A percentile compares a stretch with the other conserved stretches of the same genome.
Conservation (phyloP, 2,329 filamentous ascomycete species). For the Phaeoacremonium minimum region DNA sequence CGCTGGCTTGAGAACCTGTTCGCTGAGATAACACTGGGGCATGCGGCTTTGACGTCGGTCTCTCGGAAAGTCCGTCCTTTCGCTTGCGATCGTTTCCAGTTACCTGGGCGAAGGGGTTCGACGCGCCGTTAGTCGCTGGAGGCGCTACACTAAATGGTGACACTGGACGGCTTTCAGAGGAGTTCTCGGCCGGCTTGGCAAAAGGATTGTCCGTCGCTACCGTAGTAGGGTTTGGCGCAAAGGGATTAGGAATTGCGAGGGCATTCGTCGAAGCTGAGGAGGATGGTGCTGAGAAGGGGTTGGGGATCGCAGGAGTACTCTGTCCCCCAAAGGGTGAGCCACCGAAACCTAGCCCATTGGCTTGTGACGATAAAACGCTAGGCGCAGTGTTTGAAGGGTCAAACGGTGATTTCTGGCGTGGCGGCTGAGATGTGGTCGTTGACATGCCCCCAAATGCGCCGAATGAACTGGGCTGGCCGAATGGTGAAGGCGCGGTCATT, state of each 20-base stretch:
- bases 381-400: slow-evolving; percentile 1
- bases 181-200: no score
- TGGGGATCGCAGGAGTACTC: no score
- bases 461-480: slow-evolving; percentile 6
- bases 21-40: neutral
- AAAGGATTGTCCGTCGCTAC: no score
- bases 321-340: no score
- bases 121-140: neutral
- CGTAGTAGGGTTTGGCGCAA: neutral
- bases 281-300: no score
- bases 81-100: neutral
- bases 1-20: no score
- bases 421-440: slow-evolving; percentile 1
- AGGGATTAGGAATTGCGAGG: neutral
- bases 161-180: no score
- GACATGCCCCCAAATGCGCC: slow-evolving; percentile 3
- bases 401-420: slow-evolving; percentile 1
- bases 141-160: neutral
- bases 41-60: neutral
- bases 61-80: neutral
- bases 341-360: no score
- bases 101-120: neutral
- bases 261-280: no score
- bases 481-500: slow-evolving; percentile 6
- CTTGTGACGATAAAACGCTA: neutral